Percentiles rank a stretch among this genome's conserved stretches.
Conservation (phyloP, 768 basidiomycete species). For the Termitomyces sp. region DNA sequence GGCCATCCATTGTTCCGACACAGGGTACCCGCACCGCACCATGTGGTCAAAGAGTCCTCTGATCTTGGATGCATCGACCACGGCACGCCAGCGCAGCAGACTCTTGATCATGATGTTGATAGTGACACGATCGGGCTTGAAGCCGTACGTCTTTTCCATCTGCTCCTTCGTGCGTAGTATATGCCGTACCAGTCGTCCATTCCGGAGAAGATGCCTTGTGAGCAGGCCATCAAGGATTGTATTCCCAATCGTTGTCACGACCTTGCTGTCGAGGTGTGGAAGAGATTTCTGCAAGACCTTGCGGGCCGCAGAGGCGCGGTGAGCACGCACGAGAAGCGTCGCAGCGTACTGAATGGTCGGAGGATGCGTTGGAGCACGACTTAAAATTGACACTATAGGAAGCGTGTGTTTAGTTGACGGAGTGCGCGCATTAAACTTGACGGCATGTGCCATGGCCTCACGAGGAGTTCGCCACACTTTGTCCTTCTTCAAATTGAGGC, state of each 20-base stretch:
- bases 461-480: conserved; percentile 18
- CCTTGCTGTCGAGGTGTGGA: conserved; percentile 26
- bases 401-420: conserved; percentile 20
- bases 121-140: conserved; percentile 67
- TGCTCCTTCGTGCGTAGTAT: conserved; percentile 38
- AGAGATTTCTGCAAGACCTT: conserved; percentile 34
- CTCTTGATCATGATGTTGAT: conserved; percentile 67
- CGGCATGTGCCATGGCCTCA: conserved; percentile 24
- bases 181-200: conserved; percentile 46
- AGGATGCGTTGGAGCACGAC: conserved; percentile 23
- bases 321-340: conserved; percentile 38
- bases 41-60: conserved; percentile 65
- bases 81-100: conserved; percentile 49
- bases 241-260: conserved; percentile 52
- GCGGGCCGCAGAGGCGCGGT: conserved; percentile 44
- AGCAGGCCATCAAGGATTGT: conserved; percentile 49
- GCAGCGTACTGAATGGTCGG: conserved; percentile 33
- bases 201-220: conserved; percentile 29
- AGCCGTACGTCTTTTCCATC: conserved; percentile 44
- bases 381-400: conserved; percentile 23
- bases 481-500: conserved; percentile 6
- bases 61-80: conserved; percentile 42
- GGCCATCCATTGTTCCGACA: conserved; percentile 28
- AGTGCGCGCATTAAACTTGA: conserved; percentile 23
- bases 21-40: conserved; percentile 58